Conservation (phyloP, 23 red algal genomes). For the Rhodosorus marinus region DNA sequence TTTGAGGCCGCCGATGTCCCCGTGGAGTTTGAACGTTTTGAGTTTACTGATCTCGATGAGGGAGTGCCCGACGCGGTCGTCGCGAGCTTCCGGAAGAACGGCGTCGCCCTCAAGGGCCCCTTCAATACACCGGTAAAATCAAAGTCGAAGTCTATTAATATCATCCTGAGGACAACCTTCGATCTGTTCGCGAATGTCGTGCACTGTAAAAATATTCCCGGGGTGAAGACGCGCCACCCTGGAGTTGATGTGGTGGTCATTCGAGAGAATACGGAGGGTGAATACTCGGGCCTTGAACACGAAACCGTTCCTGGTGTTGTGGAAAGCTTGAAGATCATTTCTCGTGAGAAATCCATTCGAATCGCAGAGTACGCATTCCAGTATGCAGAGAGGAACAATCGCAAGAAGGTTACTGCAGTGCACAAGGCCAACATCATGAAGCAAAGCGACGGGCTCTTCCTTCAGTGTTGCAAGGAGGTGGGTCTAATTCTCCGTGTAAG, state of each 20-base stretch:
- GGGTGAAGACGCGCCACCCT: constrained; percentile 45
- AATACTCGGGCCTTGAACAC: constrained; percentile 95
- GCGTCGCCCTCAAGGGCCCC: constrained; percentile 88
- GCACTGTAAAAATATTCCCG: constrained; percentile 73
- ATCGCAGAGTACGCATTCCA: constrained; percentile 91
- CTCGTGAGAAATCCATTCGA: constrained; percentile 40
- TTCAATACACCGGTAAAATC: constrained; percentile 46
- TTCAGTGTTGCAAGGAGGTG: constrained; percentile 65
- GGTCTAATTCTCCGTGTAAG: no score
- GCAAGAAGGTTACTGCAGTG: constrained; percentile 77
- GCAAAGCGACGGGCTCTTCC: constrained; percentile 72
- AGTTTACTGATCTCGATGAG: constrained; percentile 31
- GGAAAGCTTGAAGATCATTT: constrained; percentile 94
- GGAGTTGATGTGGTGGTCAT: constrained; percentile 79
- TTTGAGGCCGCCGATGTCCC: constrained; percentile 79
- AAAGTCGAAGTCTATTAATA: constrained; percentile 44
- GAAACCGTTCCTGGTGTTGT: constrained; percentile 78
- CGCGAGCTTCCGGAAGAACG: constrained; percentile 36
- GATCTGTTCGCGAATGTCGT: constrained; percentile 91
- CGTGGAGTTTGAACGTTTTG: constrained; percentile 41
- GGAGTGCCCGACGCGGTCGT: constrained; percentile 46
- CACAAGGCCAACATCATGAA: constrained; percentile 99
- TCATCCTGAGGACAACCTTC: constrained; percentile 51
- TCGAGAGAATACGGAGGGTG: constrained; percentile 97
- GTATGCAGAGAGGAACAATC: constrained; percentile 68